Conservation (phyloP, 139 green algal genomes). For the Auxenochlorella pyrenoidosa region DNA sequence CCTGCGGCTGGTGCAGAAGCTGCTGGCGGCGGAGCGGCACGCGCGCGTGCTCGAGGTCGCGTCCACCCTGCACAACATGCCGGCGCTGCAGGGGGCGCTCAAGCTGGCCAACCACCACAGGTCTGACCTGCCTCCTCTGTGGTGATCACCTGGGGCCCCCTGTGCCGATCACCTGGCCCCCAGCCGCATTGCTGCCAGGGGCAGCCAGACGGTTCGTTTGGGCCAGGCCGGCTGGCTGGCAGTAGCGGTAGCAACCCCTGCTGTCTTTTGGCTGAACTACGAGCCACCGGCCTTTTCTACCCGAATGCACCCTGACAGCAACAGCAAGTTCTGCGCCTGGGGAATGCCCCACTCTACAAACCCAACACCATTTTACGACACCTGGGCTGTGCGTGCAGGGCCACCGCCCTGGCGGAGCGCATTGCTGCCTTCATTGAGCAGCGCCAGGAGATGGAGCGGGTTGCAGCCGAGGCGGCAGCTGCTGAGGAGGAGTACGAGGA, state of each 20-base stretch:
- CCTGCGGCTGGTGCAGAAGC: conserved; percentile 44
- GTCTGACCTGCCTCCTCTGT: conserved; percentile 13
- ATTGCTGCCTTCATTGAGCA: conserved; percentile 38
- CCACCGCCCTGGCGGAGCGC: conserved; percentile 34
- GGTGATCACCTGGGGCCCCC: neutral
- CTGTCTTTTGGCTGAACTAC: too few relatives aligned
- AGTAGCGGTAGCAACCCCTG: too few relatives aligned
- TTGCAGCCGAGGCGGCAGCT: neutral
- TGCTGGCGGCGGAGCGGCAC: conserved; percentile 55
- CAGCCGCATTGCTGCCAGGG: too few relatives aligned
- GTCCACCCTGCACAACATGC: conserved; percentile 51
- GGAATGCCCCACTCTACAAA: too few relatives aligned
- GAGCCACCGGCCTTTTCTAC: too few relatives aligned
- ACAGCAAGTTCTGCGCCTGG: too few relatives aligned
- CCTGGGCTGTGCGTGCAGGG: neutral
- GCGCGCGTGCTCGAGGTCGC: conserved; percentile 65
- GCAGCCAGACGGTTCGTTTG: too few relatives aligned
- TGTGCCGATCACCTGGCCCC: too few relatives aligned
- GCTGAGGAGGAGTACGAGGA: neutral
- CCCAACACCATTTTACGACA: too few relatives aligned
- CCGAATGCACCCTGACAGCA: too few relatives aligned
- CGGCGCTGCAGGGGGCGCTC: conserved; percentile 55
- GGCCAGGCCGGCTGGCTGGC: too few relatives aligned
- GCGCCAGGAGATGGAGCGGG: conserved; percentile 39
- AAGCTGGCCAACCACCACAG: conserved; percentile 68